Evolutionary conservation across 495 filamentous ascomycete genomes (phyloP).

Genomic region (Cercophora samala): DNA sequence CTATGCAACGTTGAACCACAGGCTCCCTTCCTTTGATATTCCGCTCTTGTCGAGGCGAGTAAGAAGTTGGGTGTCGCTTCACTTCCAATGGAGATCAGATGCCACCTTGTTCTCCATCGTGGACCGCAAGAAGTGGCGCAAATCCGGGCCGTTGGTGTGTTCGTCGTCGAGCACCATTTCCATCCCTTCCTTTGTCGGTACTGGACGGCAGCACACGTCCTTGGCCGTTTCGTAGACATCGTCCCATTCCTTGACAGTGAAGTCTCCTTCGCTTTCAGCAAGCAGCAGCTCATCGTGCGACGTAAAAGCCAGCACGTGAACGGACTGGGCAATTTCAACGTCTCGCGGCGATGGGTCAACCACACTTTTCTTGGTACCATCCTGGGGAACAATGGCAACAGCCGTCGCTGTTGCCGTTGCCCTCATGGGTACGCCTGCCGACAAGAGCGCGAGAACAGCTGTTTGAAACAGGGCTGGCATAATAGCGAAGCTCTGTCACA

Average conservation of each 20-base stretch:
- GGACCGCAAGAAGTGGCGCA: slow-evolving; percentile 62
- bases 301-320: slow-evolving; percentile 76
- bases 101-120: slow-evolving; percentile 58
- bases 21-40: background rate
- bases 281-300: slow-evolving; percentile 70
- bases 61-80: slow-evolving; percentile 21
- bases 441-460: slow-evolving; percentile 67
- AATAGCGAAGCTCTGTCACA: slow-evolving; percentile 62
- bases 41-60: slow-evolving; percentile 1
- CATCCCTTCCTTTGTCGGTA: slow-evolving; percentile 40
- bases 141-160: slow-evolving; percentile 36
- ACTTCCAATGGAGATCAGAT: slow-evolving; percentile 60
- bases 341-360: slow-evolving; percentile 55
- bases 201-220: slow-evolving; percentile 56
- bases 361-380: slow-evolving; percentile 42
- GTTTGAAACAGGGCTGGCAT: slow-evolving; percentile 75
- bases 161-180: slow-evolving; percentile 48
- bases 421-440: slow-evolving; percentile 69
- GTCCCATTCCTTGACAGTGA: slow-evolving; percentile 75
- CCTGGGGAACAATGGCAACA: slow-evolving; percentile 55
- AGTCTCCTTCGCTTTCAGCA: slow-evolving; percentile 76
- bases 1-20: background rate
- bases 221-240: slow-evolving; percentile 61
- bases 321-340: slow-evolving; percentile 57
- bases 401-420: slow-evolving; percentile 64